These are phyloP conservation scores for Chlorella sp. DNA, from an alignment of 139 green algal genomes.

Conservation along the genomic window DNA sequence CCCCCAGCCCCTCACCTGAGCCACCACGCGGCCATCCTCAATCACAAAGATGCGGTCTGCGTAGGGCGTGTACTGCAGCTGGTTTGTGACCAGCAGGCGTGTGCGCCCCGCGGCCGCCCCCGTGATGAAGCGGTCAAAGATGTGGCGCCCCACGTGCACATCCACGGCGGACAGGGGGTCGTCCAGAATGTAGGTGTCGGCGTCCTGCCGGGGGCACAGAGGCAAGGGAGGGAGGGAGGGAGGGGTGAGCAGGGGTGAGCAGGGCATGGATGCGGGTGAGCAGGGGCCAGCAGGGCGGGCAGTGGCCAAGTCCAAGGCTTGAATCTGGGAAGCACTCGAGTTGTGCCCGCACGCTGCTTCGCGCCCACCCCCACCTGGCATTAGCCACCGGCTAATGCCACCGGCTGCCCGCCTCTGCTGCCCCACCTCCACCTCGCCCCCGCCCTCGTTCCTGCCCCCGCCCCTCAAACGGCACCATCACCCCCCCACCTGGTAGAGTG, in stretches of 20 bases:
- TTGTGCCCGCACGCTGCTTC: too few relatives aligned
- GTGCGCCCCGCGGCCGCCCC: slow-evolving; percentile 63
- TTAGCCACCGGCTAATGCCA: too few relatives aligned
- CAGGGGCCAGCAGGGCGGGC: neutral
- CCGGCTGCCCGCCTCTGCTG: neutral
- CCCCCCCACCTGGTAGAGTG: slow-evolving; percentile 71
- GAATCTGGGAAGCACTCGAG: neutral
- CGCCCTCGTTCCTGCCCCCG: neutral
- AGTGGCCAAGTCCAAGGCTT: neutral
- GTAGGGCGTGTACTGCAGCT: slow-evolving; percentile 81
- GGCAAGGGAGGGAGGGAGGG: neutral
- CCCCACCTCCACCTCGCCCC: neutral
- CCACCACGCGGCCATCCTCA: slow-evolving; percentile 64
- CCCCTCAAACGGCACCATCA: neutral
- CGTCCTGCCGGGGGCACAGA: slow-evolving; percentile 48
- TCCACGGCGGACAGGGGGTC: slow-evolving; percentile 95
- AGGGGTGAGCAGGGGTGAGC: neutral
- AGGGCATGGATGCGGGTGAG: neutral
- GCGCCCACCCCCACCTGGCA: neutral
- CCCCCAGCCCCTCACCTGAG: slow-evolving; percentile 21
- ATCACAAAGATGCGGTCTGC: slow-evolving; percentile 84
- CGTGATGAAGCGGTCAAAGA: slow-evolving; percentile 86
- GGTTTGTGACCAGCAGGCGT: slow-evolving; percentile 90
- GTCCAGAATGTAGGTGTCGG: slow-evolving; percentile 94
- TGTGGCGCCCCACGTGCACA: slow-evolving; percentile 84